A percentile compares a stretch with the other conserved stretches of the same genome.
phyloP scores from a whole-genome alignment of 2,329 filamentous ascomycete genomes.

The Talaromyces atroroseus region DNA sequence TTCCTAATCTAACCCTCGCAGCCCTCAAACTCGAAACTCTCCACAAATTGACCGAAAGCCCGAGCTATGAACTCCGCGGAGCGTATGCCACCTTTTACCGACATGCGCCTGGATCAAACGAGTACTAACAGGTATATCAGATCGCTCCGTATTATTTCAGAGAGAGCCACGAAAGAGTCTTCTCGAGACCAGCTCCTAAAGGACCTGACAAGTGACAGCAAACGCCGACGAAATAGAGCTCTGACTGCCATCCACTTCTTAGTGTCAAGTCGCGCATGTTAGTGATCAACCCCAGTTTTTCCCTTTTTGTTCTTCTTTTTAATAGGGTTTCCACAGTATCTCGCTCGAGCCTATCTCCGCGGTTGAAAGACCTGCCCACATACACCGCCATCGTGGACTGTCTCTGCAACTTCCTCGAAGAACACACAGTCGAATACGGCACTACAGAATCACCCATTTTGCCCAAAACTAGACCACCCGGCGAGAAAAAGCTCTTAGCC shows the following conservation, averaged over 20 bases:
- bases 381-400: conserved; percentile 38
- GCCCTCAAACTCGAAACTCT: conserved; percentile 61
- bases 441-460: conserved; percentile 33
- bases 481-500: conserved; percentile 38
- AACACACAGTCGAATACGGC: conserved; percentile 31
- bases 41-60: conserved; percentile 61
- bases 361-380: conserved; percentile 31
- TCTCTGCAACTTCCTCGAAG: conserved; percentile 36
- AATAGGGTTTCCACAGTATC: too few relatives aligned
- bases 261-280: conserved; percentile 35
- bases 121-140: conserved; percentile 19
- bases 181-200: conserved; percentile 36
- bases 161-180: conserved; percentile 38
- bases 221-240: conserved; percentile 34
- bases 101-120: not conserved
- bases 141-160: conserved; percentile 43
- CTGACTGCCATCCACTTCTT: conserved; percentile 41
- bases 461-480: conserved; percentile 35
- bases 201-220: conserved; percentile 37
- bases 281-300: conserved; percentile 9
- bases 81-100: conserved; percentile 50
- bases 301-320: not conserved
- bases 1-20: conserved; percentile 14
- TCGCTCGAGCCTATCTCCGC: conserved; percentile 29
- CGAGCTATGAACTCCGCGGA: conserved; percentile 67